Conservation (phyloP, 108 stramenopile genomes). For the Cyclotella cryptica region DNA sequence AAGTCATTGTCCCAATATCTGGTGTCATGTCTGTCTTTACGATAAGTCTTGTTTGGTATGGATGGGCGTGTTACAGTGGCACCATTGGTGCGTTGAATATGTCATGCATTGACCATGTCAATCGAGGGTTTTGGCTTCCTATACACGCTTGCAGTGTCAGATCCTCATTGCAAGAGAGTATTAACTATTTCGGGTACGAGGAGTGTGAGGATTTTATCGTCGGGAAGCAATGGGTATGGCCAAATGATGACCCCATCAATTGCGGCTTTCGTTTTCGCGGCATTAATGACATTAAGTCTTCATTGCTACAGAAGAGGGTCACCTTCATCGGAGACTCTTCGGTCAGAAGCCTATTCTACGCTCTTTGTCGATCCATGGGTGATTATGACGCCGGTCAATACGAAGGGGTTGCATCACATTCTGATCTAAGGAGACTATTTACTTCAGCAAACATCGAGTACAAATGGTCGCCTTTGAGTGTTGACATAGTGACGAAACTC, state of each 20-base stretch:
- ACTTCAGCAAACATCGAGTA: constrained; percentile 39
- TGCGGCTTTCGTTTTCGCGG: constrained; percentile 47
- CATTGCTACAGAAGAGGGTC: constrained; percentile 36
- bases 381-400: constrained; percentile 48
- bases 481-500: constrained; percentile 46
- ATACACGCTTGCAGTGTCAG: constrained; percentile 34
- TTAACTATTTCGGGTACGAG: constrained; percentile 27
- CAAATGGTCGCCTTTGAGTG: constrained; percentile 60
- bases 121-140: constrained; percentile 53
- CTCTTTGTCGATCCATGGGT: constrained; percentile 47
- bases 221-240: constrained; percentile 55
- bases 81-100: background rate
- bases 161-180: background rate
- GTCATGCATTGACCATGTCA: constrained; percentile 35
- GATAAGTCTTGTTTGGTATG: constrained; percentile 24
- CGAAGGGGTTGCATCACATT: constrained; percentile 35
- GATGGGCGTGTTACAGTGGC: constrained; percentile 6
- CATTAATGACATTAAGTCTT: constrained; percentile 19
- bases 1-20: constrained; percentile 49
- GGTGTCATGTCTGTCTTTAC: constrained; percentile 38
- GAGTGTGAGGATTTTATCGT: constrained; percentile 19
- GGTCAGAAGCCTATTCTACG: constrained; percentile 44
- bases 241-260: background rate
- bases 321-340: constrained; percentile 58
- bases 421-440: constrained; percentile 36